A percentile compares a stretch with the other conserved stretches of the same genome.
Conservation (phyloP, 441 rosid species). For the Isatis lusitanica region DNA sequence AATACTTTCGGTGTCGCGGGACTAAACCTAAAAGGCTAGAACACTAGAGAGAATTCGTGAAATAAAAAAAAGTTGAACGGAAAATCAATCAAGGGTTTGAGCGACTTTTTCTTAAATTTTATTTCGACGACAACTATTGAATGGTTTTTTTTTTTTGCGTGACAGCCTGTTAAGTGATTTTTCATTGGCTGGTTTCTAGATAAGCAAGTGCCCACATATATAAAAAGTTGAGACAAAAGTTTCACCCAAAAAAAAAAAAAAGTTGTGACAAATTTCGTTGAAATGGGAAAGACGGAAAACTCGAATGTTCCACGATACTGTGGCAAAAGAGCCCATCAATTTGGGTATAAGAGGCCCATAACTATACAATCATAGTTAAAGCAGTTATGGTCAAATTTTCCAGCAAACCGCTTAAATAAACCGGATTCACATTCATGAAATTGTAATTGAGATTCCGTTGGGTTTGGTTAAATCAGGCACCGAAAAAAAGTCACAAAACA, state of each 20-base stretch:
- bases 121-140: neutral
- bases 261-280: neutral
- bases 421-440: neutral
- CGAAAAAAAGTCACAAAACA: neutral
- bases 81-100: no score
- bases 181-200: neutral
- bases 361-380: neutral
- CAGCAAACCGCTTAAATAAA: neutral
- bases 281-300: neutral
- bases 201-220: neutral
- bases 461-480: constrained; percentile 1
- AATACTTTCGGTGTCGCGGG: no score
- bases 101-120: neutral
- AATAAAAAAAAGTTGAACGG: no score
- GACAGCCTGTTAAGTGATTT: neutral
- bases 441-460: neutral
- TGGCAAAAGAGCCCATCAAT: neutral
- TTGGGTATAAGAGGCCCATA: neutral
- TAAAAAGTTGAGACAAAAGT: neutral
- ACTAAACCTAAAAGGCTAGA: no score
- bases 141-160: neutral
- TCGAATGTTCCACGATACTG: neutral
- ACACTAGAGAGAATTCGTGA: no score
- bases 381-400: neutral
- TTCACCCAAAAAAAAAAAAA: no score